Evolutionary conservation across 2,329 filamentous ascomycete genomes (phyloP), one percentile per base, ranked within the genome.

Genomic region (Fusarium armeniacum): DNA sequence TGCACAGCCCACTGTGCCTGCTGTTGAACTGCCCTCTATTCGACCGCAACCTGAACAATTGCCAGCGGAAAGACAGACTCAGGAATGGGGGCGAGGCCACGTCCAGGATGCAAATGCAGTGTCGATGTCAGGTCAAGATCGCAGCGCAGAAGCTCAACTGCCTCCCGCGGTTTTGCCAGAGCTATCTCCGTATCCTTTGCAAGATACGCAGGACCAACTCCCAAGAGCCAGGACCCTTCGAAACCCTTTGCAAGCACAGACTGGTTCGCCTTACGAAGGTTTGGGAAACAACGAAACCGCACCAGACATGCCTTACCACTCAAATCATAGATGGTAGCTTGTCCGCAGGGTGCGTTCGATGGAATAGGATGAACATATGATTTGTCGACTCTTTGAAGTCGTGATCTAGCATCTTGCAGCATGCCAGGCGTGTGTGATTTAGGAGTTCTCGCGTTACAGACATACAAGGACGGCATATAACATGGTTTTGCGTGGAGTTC

Each of bases 401-500:
- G 30, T 28, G 22, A 36, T n/a, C 35, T 28, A 3, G 26, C n/a
- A 20, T 30, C 35, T 28, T 20, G n/a, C 24, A 20, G 28, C 36
- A 52, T 52, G 13, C 35, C 28, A n/a, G n/a, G 24, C 49, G 33
- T 18, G 33, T 28, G 15, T 18, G 24, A 52, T 52, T 18, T 52
- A 15, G 50, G 30, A 61, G 33, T 46, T 61, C 50, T 49, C 58
- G 65, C 53, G 51, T 38, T 58, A 54, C 58, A 70, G 51, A 50
- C 57, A 70, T 47, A 56, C 47, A 49, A 54, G 41, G 41, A 46
- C 41, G 59, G 52, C 44, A 65, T 68, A 20, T 50, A 47, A 62
- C 30, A 67, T 33, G 62, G 51, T 44, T 69, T 55, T 60, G 69
- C 68, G 70, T 73, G 74, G 43, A 52, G 58, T 73, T 65, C 59